Percentiles rank a stretch among this genome's conserved stretches.
These are phyloP conservation scores for Rhamnella rubrinervis DNA, from an alignment of 331 rosid species.

Conservation along the genomic window DNA sequence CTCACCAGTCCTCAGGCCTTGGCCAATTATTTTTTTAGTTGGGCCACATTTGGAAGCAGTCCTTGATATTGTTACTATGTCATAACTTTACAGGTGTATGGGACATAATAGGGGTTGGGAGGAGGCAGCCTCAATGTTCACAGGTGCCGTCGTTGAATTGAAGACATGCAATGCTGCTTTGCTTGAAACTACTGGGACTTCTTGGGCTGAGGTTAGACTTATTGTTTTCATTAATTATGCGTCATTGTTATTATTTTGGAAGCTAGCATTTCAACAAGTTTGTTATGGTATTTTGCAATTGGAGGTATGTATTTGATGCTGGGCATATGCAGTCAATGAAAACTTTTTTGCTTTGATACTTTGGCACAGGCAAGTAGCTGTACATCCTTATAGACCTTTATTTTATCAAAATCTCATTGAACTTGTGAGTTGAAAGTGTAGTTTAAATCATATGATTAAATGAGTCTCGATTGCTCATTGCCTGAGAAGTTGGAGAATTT, in stretches of 20 bases:
- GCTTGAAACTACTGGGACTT: constrained; percentile 79
- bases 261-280: background rate
- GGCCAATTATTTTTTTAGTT: too few species aligned
- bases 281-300: background rate
- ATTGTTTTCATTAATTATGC: constrained; percentile 20
- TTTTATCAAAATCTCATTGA: too few species aligned
- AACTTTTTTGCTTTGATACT: too few species aligned
- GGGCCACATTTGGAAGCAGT: too few species aligned
- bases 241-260: constrained; percentile 9
- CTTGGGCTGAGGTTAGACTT: constrained; percentile 86
- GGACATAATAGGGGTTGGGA: constrained; percentile 99
- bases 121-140: constrained; percentile 94
- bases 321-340: background rate
- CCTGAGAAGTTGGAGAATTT: too few species aligned
- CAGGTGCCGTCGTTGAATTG: constrained; percentile 79
- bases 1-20: background rate
- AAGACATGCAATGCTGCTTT: constrained; percentile 93
- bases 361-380: too few species aligned
- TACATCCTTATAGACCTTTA: too few species aligned
- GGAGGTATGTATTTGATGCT: background rate
- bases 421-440: too few species aligned
- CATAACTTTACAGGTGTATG: constrained; percentile 76
- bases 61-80: background rate
- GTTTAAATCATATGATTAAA: too few species aligned
- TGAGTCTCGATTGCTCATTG: too few species aligned